Conservation (phyloP, 257 asterid species). For the Ehretia macrophylla region DNA sequence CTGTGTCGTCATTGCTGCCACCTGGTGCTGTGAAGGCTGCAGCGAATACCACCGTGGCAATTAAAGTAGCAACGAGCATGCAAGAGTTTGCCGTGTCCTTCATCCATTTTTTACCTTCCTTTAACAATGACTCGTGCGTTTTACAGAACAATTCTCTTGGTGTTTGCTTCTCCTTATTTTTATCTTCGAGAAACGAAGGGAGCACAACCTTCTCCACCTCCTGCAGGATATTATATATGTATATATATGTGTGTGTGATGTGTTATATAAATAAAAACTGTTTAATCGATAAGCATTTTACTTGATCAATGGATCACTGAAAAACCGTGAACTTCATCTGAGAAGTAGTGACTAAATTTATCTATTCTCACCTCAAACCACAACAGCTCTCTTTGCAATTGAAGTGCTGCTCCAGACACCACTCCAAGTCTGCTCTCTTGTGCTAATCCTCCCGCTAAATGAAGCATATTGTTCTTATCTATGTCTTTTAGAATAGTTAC, state of each 20-base stretch:
- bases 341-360: too few relatives aligned
- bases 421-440: background rate
- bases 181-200: background rate
- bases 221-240: conserved; percentile 13
- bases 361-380: conserved; percentile 13
- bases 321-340: too few relatives aligned
- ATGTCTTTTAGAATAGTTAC: background rate
- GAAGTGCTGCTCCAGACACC: conserved; percentile 18
- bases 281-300: too few relatives aligned
- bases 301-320: too few relatives aligned
- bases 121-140: conserved; percentile 19
- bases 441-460: conserved; percentile 12
- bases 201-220: conserved; percentile 34
- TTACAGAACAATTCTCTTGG: conserved; percentile 16
- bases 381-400: conserved; percentile 8
- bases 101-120: conserved; percentile 37
- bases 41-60: conserved; percentile 32
- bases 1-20: conserved; percentile 16
- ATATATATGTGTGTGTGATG: too few relatives aligned
- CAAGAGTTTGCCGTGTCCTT: conserved; percentile 33
- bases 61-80: conserved; percentile 32
- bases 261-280: too few relatives aligned
- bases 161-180: conserved; percentile 11
- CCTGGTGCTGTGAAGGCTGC: conserved; percentile 33
- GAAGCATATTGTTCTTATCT: conserved; percentile 9